Conservation (phyloP, 2,329 filamentous ascomycete species). For the Aschersonia sp. region DNA sequence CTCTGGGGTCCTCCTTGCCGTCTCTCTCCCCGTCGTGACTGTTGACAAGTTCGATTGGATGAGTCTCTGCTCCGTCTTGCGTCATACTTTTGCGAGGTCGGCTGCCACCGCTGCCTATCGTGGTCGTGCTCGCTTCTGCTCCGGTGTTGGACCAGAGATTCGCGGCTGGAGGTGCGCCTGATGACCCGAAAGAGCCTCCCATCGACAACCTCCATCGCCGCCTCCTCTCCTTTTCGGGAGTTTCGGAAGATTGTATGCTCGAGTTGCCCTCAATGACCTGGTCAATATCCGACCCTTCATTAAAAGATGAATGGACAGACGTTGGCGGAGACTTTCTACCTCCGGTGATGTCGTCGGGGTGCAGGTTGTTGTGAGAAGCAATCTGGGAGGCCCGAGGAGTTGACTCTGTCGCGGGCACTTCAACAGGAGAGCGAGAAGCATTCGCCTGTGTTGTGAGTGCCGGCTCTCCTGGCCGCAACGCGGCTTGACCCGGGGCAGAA, state of each 20-base stretch:
- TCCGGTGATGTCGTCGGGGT: constrained; percentile 37
- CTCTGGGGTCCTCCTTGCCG: constrained; percentile 30
- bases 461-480: not conserved
- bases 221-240: constrained; percentile 53
- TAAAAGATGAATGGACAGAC: constrained; percentile 63
- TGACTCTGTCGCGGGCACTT: constrained; percentile 5
- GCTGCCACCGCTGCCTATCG: constrained; percentile 46
- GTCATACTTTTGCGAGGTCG: constrained; percentile 33
- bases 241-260: constrained; percentile 18
- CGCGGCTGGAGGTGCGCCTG: constrained; percentile 27
- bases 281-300: constrained; percentile 71
- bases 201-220: constrained; percentile 57
- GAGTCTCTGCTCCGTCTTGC: constrained; percentile 32
- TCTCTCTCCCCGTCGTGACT: constrained; percentile 23
- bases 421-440: not conserved
- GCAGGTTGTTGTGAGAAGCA: constrained; percentile 23
- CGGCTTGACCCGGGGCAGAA: not conserved
- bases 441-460: not conserved
- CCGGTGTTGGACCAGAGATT: constrained; percentile 45
- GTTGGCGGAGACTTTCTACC: constrained; percentile 59
- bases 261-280: constrained; percentile 44
- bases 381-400: constrained; percentile 32
- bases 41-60: constrained; percentile 22
- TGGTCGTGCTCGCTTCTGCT: constrained; percentile 52
- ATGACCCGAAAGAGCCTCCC: constrained; percentile 23